Percentiles rank a stretch among this genome's conserved stretches.
Conservation (phyloP, 2,329 filamentous ascomycete genomes). For the Neonectria punicea region DNA sequence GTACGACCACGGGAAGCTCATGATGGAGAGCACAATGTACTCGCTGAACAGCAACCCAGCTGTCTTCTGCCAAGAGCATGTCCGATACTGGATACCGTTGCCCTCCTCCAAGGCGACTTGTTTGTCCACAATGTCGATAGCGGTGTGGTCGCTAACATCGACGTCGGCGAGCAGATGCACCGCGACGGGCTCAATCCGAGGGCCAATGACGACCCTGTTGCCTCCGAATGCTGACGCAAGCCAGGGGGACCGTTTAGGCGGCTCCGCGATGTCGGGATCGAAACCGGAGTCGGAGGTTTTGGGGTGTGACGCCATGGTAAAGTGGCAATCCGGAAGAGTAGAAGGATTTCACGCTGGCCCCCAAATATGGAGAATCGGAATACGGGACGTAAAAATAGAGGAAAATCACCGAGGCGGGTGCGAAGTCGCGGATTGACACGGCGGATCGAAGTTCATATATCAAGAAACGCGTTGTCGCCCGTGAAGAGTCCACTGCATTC, state of each 20-base stretch:
- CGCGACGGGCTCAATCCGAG: slow-evolving; percentile 61
- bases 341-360: neutral
- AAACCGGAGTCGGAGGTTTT: slow-evolving; percentile 14
- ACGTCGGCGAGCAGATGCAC: slow-evolving; percentile 44
- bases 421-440: neutral
- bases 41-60: slow-evolving; percentile 91
- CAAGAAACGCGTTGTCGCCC: neutral
- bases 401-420: neutral
- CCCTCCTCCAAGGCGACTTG: slow-evolving; percentile 82
- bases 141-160: slow-evolving; percentile 55
- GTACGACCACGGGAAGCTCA: slow-evolving; percentile 97
- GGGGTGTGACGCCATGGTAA: slow-evolving; percentile 19
- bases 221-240: slow-evolving; percentile 52
- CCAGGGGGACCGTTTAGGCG: slow-evolving; percentile 35
- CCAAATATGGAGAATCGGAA: neutral
- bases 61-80: slow-evolving; percentile 96
- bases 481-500: neutral
- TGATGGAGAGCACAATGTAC: slow-evolving; percentile 92
- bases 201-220: slow-evolving; percentile 55
- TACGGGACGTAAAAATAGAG: neutral
- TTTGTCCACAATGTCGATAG: slow-evolving; percentile 60
- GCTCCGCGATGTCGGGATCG: slow-evolving; percentile 18
- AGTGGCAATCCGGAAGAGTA: neutral
- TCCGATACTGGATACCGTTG: slow-evolving; percentile 88
- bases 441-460: neutral